Evolutionary conservation across 1,284 basidiomycete species (phyloP).

Genomic region (Chalciporus sp.): DNA sequence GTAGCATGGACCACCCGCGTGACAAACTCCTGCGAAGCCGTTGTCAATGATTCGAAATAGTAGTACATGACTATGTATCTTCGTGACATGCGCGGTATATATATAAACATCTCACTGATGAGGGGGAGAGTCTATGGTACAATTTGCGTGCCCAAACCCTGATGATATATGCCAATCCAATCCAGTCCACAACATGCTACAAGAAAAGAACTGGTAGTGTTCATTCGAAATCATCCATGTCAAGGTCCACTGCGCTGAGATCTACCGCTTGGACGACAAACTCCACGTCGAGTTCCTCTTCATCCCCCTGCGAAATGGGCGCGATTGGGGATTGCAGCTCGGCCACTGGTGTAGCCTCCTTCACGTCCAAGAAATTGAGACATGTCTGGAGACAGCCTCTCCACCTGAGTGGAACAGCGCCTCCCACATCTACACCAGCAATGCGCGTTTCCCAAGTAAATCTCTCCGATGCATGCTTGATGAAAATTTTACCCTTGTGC

Average conservation of each 20-base stretch:
- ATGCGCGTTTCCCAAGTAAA: conserved; percentile 64
- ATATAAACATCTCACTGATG: neutral
- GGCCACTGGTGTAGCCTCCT: conserved; percentile 1
- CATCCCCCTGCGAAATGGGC: neutral
- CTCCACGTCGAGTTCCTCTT: conserved; percentile 20
- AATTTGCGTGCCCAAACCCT: neutral
- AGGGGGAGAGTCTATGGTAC: neutral
- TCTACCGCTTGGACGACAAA: conserved; percentile 37
- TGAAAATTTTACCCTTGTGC: conserved; percentile 52
- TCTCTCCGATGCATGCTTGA: conserved; percentile 60
- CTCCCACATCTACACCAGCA: conserved; percentile 54
- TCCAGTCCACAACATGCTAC: neutral
- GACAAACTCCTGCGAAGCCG: too few species aligned
- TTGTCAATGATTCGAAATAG: too few species aligned
- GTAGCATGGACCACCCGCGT: too few species aligned
- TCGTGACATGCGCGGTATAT: neutral
- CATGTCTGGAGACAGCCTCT: conserved; percentile 66
- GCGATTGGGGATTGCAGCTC: conserved; percentile 10
- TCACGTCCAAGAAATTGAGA: conserved; percentile 54
- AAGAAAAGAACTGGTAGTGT: neutral
- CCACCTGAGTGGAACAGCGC: conserved; percentile 66
- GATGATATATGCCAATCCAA: neutral
- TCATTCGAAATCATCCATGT: conserved; percentile 32
- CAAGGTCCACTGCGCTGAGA: conserved; percentile 23
- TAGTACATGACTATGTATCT: neutral